Base-by-base conservation (phyloP, 106 monocot genomes). In the Dendrobium huoshanense region DNA sequence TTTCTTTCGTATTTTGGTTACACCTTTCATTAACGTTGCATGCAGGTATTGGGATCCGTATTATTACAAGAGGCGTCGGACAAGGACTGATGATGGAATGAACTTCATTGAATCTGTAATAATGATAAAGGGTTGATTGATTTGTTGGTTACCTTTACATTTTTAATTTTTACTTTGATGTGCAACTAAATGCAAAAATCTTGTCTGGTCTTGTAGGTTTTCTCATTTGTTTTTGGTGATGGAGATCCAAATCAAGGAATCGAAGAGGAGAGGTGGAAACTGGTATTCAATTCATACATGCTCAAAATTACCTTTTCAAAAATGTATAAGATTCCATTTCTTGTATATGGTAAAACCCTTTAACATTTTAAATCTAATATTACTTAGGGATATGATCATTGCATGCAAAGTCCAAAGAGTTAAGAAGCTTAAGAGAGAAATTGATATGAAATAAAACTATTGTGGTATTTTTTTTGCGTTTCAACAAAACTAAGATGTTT, bases 21-120 rank as follows among this genome's bases (percentile, higher is more conserved):
- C 7, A 4, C 40, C 43, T 74, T 18, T 43, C 42, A 54, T 58
- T 18, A 51, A 22, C 75, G 15, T 33, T 43, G 2, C 80, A 74
- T 83, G 47, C 82, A 99, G 98, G 98, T 99, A 93, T 67, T 99
- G 89, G 95, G 98, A 99, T 91, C 89, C 91, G 41, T 88, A 95
- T 78, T 93, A 93, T 77, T 93, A 93, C 78, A 88, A 88, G 85
- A 92, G 90, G 85, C 83, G 75, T 77, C 85, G 79, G 81, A 85
- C 80, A 41, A 87, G 80, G 72, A 79, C 43, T 55, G 65, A 87
- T 77, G 84, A 90, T 47, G 86, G 88, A 80, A 91, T 95, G 92
- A 99, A 99, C 83, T 99, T 99, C 78, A 81, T 99, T 91, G 98
- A 99, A 99, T 99, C 98, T 92, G 98, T 99, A 99, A 99, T 91